Evolutionary conservation across 495 filamentous ascomycete genomes (phyloP).

Genomic region (Aspergillus ostianus): DNA sequence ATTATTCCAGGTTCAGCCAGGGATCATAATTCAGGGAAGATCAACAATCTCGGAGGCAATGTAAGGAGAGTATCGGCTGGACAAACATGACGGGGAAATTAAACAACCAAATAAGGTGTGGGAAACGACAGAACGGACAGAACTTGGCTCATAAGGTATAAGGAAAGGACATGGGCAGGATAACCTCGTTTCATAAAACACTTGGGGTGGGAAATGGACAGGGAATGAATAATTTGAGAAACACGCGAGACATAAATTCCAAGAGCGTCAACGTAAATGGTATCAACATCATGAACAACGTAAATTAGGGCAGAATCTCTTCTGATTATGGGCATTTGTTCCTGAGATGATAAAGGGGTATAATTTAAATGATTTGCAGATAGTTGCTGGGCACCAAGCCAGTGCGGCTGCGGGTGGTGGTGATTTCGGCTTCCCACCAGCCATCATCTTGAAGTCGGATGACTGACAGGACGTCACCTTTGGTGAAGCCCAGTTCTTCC

Average conservation of each 20-base stretch:
- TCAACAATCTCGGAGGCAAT: not conserved
- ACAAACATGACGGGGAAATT: not conserved
- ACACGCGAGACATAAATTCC: not conserved
- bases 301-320: constrained; percentile 12
- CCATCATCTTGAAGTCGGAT: constrained; percentile 93
- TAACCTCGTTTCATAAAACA: not conserved
- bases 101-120: not conserved
- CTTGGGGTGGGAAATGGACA: not conserved
- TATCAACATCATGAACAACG: constrained; percentile 24
- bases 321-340: constrained; percentile 20
- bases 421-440: constrained; percentile 98
- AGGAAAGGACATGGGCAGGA: not conserved
- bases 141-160: not conserved
- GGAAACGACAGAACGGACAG: not conserved
- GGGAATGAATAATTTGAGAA: not conserved
- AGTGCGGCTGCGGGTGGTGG: constrained; percentile 66
- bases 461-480: constrained; percentile 90
- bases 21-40: not conserved
- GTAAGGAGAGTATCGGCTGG: not conserved
- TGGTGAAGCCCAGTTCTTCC: constrained; percentile 89
- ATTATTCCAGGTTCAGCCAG: not conserved
- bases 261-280: constrained; percentile 12
- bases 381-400: constrained; percentile 98
- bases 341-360: constrained; percentile 24
- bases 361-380: constrained; percentile 59